Evolutionary conservation across 441 rosid genomes (phyloP).

Genomic region (Erysimum cheiri): DNA sequence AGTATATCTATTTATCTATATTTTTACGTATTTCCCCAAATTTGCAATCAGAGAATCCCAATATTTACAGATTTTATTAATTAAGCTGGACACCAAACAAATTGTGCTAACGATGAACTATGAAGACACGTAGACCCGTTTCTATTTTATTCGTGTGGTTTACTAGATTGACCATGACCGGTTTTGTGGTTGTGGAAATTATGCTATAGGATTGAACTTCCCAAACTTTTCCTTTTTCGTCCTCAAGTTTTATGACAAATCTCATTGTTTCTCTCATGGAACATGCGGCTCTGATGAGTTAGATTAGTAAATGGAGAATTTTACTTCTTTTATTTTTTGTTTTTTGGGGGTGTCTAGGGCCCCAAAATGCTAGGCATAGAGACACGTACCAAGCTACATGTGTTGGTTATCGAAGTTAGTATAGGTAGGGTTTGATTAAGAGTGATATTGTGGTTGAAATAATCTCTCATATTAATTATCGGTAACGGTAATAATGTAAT

Average conservation of each 20-base stretch:
- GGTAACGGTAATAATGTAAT: conserved; percentile 1
- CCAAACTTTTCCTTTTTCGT: neutral
- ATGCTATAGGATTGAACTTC: neutral
- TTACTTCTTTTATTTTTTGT: neutral
- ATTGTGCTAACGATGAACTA: conserved; percentile 14
- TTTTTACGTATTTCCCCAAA: neutral
- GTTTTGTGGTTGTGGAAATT: neutral
- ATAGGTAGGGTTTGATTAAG: neutral
- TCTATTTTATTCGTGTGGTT: neutral
- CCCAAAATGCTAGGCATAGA: neutral
- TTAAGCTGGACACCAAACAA: conserved; percentile 2
- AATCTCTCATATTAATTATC: neutral
- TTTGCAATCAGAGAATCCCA: neutral
- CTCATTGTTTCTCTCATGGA: neutral
- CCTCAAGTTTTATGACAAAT: neutral
- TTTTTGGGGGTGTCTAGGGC: neutral
- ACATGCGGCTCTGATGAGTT: neutral
- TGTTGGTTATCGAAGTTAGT: conserved; percentile 19
- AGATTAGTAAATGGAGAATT: neutral
- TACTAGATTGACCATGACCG: neutral
- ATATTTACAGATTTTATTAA: neutral
- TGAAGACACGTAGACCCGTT: neutral
- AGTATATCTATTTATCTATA: neutral
- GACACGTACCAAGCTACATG: conserved; percentile 6
- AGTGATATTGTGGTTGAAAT: neutral